phyloP scores from a whole-genome alignment of 2,329 filamentous ascomycete genomes.

The Mycosphaerella sp. region DNA sequence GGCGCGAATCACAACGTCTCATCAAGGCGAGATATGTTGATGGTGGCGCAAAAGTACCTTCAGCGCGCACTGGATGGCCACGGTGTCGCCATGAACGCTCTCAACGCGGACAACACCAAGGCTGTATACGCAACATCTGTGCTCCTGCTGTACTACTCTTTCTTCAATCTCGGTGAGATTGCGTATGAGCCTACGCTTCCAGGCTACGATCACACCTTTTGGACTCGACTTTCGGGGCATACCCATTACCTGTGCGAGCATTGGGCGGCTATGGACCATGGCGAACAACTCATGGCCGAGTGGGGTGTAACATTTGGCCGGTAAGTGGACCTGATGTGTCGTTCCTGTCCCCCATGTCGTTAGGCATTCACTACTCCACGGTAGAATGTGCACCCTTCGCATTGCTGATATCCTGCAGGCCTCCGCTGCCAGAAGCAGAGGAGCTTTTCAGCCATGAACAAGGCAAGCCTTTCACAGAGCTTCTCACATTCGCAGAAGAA shows the following conservation, averaged over 20 bases:
- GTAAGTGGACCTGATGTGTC: not conserved
- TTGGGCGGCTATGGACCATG: slow-evolving; percentile 14
- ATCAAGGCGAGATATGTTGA: slow-evolving; percentile 20
- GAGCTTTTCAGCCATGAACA: slow-evolving; percentile 21
- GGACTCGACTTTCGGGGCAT: slow-evolving; percentile 23
- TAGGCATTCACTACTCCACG: too few relatives aligned
- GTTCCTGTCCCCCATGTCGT: too few relatives aligned
- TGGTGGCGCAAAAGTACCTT: slow-evolving; percentile 22
- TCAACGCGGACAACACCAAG: slow-evolving; percentile 20
- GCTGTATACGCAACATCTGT: slow-evolving; percentile 24
- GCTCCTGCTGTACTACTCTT: slow-evolving; percentile 22
- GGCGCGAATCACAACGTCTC: not conserved
- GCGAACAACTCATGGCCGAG: slow-evolving; percentile 11
- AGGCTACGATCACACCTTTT: slow-evolving; percentile 20
- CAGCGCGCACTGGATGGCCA: slow-evolving; percentile 26
- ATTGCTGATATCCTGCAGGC: slow-evolving; percentile 1
- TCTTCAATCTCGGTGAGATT: slow-evolving; percentile 23
- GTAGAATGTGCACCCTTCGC: too few relatives aligned
- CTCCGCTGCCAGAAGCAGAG: slow-evolving; percentile 17
- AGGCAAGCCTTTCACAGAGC: slow-evolving; percentile 22
- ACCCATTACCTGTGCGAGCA: slow-evolving; percentile 18
- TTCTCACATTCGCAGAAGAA: slow-evolving; percentile 22
- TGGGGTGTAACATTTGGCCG: slow-evolving; percentile 22
- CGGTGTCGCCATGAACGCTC: slow-evolving; percentile 12
- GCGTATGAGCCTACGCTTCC: slow-evolving; percentile 17